Evolutionary conservation across 805 yeast genomes (phyloP), one percentile per base, ranked within the genome.

Genomic region (Sugiyamaella floridensis): DNA sequence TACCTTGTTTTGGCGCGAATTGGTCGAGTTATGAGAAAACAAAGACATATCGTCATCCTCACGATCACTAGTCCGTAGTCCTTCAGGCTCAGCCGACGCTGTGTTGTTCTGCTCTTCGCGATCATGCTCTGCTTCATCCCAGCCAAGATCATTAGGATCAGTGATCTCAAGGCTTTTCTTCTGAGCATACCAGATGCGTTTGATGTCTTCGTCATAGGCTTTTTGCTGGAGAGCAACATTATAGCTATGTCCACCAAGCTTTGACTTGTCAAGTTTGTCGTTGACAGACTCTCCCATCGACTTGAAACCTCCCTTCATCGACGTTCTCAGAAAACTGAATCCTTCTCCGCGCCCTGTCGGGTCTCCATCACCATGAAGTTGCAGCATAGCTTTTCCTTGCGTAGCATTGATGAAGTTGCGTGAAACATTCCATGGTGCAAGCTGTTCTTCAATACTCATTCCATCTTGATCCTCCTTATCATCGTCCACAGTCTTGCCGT

Each of bases 321-420:
- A 88, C 0, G 97, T 86, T 58, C 90, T 79, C 60, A 90, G 74
- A 59, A 92, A 86, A 9, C 96, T 88, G 59, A 86, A 86, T 0
- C 92, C 96, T 58, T 88, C 86, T 1, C 96, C 93, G 57, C 86
- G 81, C 20, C 95, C 96, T 0, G 96, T 82, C 1, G 96, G 95
- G 67, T 93, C 98, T 47, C 98, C 98, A 50, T 84, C 90, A 12
- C 97, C 97, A 64, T 88, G 88, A 22, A 93, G 79, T 64, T 89
- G 97, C 43, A 93, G 76, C 97, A 93, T 93, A 0, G 97, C 95
- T 63, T 95, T 90, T 51, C 97, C 95, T 65, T 90, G 98, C 20
- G 96, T 89, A 1, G 98, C 93, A 66, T 83, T 87, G 51, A 90
- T 81, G 64, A 93, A 93, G 67, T 93, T 93, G 55, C 89, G 77